Evolutionary conservation across 169 alveolate genomes (phyloP), one percentile per base, ranked within the genome.

Genomic region (Eimeria nieschulzi): DNA sequence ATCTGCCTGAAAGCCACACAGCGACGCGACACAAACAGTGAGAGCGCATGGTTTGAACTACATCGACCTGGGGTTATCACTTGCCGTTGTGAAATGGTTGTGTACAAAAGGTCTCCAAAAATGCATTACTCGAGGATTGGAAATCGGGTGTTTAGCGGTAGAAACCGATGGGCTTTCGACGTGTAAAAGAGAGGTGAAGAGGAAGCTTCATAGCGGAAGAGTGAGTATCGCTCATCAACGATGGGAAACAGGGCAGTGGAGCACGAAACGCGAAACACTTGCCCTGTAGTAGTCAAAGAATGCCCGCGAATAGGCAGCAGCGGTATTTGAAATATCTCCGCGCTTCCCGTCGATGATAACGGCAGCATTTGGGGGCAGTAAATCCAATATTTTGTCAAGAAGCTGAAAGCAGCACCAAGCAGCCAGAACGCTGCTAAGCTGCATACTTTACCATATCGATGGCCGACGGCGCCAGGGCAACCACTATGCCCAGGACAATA

Each of bases 241-340:
- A 59, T 59, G n/a, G n/a, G 13, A 59, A 59, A 59, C 66, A 59
- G 5, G n/a, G 13, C 13, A 59, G 5, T 59, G 66, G n/a, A 59
- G 13, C n/a, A 59, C 13, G 13, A 13, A 59, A 59, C n/a, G 5
- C 13, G 21, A 59, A 59, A 13, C n/a, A 15, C 26, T 53, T 72
- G 59, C 90, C 90, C 63, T 33, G 26, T 83, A 64, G 56, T 68
- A 92, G 23, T 76, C 87, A 78, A 55, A 82, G 17, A 91, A 91
- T 19, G 91, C 78, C 51, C 80, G 83, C 51, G 94, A 83, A 54
- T 82, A 93, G 26, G 93, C 93, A 55, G 80, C 87, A 15, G 95
- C 93, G 33, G 96, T 92, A 53, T 87, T 70, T 25, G 95, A 94
- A 3, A 94, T 94, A 51, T 94, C 96, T 8, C 96, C 96, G 26